Conservation (phyloP, 176 grass and related monocot genomes). For the Dendrocalamus sinicus region DNA sequence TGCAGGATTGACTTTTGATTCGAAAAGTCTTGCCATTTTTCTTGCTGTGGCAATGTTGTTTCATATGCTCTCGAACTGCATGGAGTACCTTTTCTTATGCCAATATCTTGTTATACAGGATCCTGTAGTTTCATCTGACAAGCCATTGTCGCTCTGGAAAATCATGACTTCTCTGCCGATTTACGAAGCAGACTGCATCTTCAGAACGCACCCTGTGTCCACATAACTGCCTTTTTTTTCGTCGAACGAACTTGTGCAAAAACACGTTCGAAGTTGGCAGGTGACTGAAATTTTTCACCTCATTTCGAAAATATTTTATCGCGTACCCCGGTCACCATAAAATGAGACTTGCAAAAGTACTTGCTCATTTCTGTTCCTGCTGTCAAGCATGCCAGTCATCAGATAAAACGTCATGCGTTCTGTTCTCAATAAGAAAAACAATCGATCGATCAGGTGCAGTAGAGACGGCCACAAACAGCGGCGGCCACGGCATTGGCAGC, state of each 20-base stretch:
- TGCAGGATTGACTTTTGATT: slow-evolving; percentile 9
- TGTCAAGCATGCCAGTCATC: not conserved
- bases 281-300: too few species aligned
- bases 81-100: not conserved
- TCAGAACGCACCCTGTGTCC: not conserved
- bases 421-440: not conserved
- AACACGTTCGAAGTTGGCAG: too few species aligned
- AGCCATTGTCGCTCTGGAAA: not conserved
- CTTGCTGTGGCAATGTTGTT: not conserved
- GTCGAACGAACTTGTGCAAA: too few species aligned
- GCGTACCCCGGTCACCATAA: not conserved
- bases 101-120: not conserved
- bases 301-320: not conserved
- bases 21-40: not conserved
- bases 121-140: not conserved
- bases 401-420: not conserved
- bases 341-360: not conserved
- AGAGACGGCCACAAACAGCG: too few species aligned
- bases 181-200: not conserved
- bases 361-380: not conserved
- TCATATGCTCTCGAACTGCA: not conserved
- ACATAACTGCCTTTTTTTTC: not conserved
- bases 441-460: too few species aligned
- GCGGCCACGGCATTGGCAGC: not conserved
- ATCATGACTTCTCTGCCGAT: not conserved